Conservation (phyloP, 2,329 filamentous ascomycete genomes). For the Fusarium buxicola region DNA sequence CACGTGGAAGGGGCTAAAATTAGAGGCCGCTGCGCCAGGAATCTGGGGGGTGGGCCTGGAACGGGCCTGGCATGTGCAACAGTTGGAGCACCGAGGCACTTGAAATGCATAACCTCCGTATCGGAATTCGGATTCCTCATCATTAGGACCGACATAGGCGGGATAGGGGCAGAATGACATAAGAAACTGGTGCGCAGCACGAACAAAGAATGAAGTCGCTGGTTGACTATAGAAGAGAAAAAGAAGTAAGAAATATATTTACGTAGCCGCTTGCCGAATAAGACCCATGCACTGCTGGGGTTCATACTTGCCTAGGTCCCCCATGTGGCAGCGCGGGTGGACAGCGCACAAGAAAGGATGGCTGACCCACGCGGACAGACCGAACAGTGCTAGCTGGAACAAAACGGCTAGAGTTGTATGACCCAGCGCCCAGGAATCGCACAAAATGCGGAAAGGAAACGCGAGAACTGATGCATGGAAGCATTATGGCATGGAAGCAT, state of each 20-base stretch:
- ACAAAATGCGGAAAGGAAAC: constrained; percentile 5
- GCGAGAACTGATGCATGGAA: constrained; percentile 20
- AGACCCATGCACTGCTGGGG: constrained; percentile 12
- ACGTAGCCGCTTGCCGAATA: not conserved
- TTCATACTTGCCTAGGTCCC: constrained; percentile 2
- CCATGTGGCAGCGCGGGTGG: not conserved
- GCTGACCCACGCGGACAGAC: constrained; percentile 36
- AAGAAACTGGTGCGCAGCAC: not conserved
- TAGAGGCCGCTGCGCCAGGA: constrained; percentile 22
- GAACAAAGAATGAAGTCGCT: not conserved
- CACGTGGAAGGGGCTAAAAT: constrained; percentile 38
- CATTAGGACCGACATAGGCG: not conserved
- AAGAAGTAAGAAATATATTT: constrained; percentile 5
- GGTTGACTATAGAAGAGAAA: not conserved
- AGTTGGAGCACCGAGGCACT: too few species aligned
- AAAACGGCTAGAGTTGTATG: constrained; percentile 8
- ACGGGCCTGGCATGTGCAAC: not conserved
- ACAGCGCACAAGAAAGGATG: not conserved
- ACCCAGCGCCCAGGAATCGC: not conserved
- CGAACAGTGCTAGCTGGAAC: constrained; percentile 39
- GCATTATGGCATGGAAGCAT: constrained; percentile 17
- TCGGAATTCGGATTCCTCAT: not conserved
- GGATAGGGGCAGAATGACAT: not conserved
- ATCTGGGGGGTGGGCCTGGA: constrained; percentile 12
- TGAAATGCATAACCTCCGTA: not conserved